Base-by-base conservation (phyloP, 1,284 basidiomycete genomes). In the Cutaneotrichosporon sp. region DNA sequence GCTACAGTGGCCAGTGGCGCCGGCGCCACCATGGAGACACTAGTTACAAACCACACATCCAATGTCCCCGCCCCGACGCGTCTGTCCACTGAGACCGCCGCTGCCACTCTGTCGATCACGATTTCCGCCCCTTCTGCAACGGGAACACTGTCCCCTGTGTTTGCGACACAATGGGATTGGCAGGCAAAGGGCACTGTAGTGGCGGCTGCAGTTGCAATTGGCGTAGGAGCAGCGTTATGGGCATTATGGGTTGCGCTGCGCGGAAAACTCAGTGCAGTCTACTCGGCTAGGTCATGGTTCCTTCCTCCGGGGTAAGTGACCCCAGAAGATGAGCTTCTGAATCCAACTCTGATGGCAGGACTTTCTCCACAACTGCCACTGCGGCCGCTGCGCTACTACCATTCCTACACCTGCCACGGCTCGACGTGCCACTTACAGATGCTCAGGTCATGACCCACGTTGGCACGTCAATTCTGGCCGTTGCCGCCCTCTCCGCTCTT, bases 381-480 rank as follows among this genome's bases (percentile, higher is more conserved):
- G 81, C 81, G 61, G 83, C 86, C 5, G n/a, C n/a, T n/a, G n/a
- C n/a, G n/a, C n/a, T n/a, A n/a, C n/a, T n/a, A n/a, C 80, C 79
- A 45, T 81, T 86, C 41, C 84, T 86, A 2, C 74, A 87, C 20
- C 76, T 86, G 16, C 84, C 86, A 1, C 66, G 77, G 7, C 64
- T 86, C 16, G 68, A 76, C 3, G 74, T 81, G 9, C 75, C 81
- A 62, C 82, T 84, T 3, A 85, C 85, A 1, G 86, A 89, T 58
- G 85, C 85, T 59, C 77, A 84, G 61, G 79, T 88, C 48, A 80
- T 76, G 52, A 83, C 88, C 61, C 80, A 86, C 25, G 79, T 80
- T 14, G 75, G 87, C 14, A 86, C 82, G 79, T 76, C 82, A 34
- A 79, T 79, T 26, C 78, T 88, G 39, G 74, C 84, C 25, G 78